Percentiles rank a stretch among this genome's conserved stretches.
Conservation (phyloP, 1,284 basidiomycete species). For the Cutaneotrichosporon sp. region DNA sequence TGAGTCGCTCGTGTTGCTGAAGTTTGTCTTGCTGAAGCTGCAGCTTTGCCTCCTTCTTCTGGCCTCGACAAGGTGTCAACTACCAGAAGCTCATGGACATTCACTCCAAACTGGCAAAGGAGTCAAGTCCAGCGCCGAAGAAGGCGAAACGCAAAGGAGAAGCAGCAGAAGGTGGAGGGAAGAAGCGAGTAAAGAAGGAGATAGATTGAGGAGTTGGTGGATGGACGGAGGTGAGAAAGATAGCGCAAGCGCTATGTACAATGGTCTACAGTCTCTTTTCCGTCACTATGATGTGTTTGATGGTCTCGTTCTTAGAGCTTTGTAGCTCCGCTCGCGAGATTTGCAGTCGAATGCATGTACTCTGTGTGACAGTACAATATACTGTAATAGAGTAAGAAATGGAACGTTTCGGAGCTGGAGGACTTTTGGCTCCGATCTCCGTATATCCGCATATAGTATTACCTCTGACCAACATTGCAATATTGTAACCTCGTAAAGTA, state of each 20-base stretch:
- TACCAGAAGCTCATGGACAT: slow-evolving; percentile 87
- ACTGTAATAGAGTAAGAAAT: too few relatives aligned
- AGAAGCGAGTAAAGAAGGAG: slow-evolving; percentile 40
- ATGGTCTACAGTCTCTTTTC: neutral
- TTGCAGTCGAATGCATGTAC: neutral
- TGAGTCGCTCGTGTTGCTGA: slow-evolving; percentile 56
- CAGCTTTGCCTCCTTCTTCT: slow-evolving; percentile 91
- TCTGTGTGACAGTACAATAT: too few relatives aligned
- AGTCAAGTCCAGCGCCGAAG: slow-evolving; percentile 27
- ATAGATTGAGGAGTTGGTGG: slow-evolving; percentile 8
- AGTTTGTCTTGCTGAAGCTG: slow-evolving; percentile 3
- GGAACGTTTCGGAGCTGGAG: too few relatives aligned
- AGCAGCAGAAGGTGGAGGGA: slow-evolving; percentile 26
- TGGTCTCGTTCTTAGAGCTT: neutral
- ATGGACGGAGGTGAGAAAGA: neutral
- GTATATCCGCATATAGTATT: too few relatives aligned
- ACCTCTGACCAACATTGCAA: too few relatives aligned
- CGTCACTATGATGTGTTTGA: neutral
- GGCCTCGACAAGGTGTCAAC: slow-evolving; percentile 89
- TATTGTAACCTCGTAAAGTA: too few relatives aligned
- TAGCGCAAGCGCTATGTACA: neutral
- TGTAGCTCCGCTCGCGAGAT: too few relatives aligned
- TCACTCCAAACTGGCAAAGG: slow-evolving; percentile 73
- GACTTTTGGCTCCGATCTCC: too few relatives aligned
- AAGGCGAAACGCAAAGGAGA: slow-evolving; percentile 39